Percentiles rank a stretch among this genome's conserved stretches.
phyloP scores from a whole-genome alignment of 2,329 filamentous ascomycete species.

The Dactylellina leptospora region DNA sequence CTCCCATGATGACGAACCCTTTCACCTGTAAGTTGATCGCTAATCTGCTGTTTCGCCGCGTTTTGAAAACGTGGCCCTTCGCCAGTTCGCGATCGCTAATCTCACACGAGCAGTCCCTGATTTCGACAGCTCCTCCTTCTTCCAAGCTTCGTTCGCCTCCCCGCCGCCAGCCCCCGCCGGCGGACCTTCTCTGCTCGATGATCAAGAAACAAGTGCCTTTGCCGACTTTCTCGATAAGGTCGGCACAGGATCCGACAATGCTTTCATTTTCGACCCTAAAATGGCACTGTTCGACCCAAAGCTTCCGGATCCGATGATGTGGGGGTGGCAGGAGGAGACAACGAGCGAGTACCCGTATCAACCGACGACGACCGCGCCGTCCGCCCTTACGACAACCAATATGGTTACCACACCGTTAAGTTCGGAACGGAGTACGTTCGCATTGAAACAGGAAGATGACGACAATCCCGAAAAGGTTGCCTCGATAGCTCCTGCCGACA shows the following conservation, averaged over 20 bases:
- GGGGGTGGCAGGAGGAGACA: constrained; percentile 50
- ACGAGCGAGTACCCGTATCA: constrained; percentile 42
- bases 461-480: constrained; percentile 18
- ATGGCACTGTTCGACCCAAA: constrained; percentile 47
- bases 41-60: background rate
- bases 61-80: constrained; percentile 21
- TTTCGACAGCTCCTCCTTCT: constrained; percentile 48
- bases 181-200: constrained; percentile 72
- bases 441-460: constrained; percentile 40
- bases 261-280: constrained; percentile 51
- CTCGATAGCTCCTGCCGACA: constrained; percentile 45
- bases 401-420: constrained; percentile 49
- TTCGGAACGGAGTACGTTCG: constrained; percentile 44
- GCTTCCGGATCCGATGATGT: constrained; percentile 53
- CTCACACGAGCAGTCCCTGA: constrained; percentile 37
- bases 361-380: constrained; percentile 25
- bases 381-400: constrained; percentile 32
- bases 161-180: constrained; percentile 70
- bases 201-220: constrained; percentile 69
- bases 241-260: constrained; percentile 62
- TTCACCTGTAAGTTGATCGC: constrained; percentile 38
- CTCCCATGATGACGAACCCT: constrained; percentile 51
- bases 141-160: constrained; percentile 46
- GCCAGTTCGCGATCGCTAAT: constrained; percentile 1
- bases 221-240: constrained; percentile 69